Base-by-base conservation (phyloP, 2,329 filamentous ascomycete genomes). In the Neofusicoccum ribis region DNA sequence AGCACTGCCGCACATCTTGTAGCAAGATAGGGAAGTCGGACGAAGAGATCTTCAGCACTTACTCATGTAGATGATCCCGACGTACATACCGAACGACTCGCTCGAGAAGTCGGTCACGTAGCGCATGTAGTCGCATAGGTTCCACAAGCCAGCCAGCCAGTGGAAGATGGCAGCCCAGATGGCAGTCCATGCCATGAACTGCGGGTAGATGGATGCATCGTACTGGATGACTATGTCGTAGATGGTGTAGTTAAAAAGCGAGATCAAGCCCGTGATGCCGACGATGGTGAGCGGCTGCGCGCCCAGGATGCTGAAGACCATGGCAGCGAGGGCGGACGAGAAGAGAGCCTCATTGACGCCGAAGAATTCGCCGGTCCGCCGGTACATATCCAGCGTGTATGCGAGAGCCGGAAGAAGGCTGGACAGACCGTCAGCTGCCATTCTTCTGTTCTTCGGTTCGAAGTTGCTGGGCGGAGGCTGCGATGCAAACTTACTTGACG, bases 131-230 rank as follows among this genome's bases (percentile, higher is more conserved):
- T 86, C 83, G 70, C 83, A 85, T 44, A 79, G 73, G 66, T 86
- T 86, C 62, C 80, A 80, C 27, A 84, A 73, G 0, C 83, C 80
- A 5, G 82, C 80, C 6, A 85, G 76, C 84, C 84, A 87, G 69
- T 88, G 85, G 49, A 84, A 84, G 17, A 86, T 82, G 1, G 83
- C 83, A 0, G 82, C 82, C 84, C 84, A 87, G 23, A 87, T 86
- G 1, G 79, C 81, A 0, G 83, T 81, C 84, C 84, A 86, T 3
- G 80, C 80, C 72, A 86, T 84, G 69, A 86, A 85, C 54, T 81
- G 78, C 0, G 83, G 80, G 70, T 86, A 86, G 5, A 85, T 74
- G 1, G 74, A 69, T 2, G 81, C 78, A 46, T 85, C 82, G 66
- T 86, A 81, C 12, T 76, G 76, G 31, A 73, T 73, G 50, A 85